Evolutionary conservation across 768 basidiomycete species (phyloP), one percentile per base, ranked within the genome.

Genomic region (Paxillus ammoniavirescens): DNA sequence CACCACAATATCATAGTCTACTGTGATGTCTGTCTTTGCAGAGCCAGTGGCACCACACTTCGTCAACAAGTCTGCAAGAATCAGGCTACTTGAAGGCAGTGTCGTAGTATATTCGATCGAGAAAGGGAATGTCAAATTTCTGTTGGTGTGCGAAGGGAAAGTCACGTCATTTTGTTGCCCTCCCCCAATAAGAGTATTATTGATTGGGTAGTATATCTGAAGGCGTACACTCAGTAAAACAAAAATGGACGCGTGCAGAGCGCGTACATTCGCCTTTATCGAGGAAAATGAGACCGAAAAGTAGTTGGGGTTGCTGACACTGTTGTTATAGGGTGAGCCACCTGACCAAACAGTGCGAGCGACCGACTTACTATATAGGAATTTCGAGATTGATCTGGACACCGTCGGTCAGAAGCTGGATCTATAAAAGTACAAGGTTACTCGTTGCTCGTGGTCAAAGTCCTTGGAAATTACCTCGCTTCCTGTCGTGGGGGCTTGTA

Each of bases 301-400:
- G 70, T 82, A 91, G 66, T 93, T 93, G 28, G 91, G 91, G 62
- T 93, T 93, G 64, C 73, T 73, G 50, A 92, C 87, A 28, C 90
- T 93, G 59, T 51, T 28, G 5, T 51, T 52, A n/a, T 21, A 41
- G 8, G 31, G 37, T 61, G n/a, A 56, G 58, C 13, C 42, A 42
- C 23, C 45, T 35, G 5, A 55, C 33, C 2, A 40, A 47, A 36
- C 23, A n/a, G 49, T 9, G n/a, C 3, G 52, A 36, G 36, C 9
- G 5, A 47, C 33, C 52, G 21, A 67, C 86, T 51, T 60, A 89
- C 87, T 79, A 76, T 58, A 91, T 83, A 59, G 82, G 77, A n/a
- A 89, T 74, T 33, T 77, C 79, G 42, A 91, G 74, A 56, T 84
- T 82, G 40, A 89, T 69, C 9, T 69, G 72, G 44, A 91, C 62